Evolutionary conservation across 768 basidiomycete genomes (phyloP).

Genomic region (Mycena haematopus): DNA sequence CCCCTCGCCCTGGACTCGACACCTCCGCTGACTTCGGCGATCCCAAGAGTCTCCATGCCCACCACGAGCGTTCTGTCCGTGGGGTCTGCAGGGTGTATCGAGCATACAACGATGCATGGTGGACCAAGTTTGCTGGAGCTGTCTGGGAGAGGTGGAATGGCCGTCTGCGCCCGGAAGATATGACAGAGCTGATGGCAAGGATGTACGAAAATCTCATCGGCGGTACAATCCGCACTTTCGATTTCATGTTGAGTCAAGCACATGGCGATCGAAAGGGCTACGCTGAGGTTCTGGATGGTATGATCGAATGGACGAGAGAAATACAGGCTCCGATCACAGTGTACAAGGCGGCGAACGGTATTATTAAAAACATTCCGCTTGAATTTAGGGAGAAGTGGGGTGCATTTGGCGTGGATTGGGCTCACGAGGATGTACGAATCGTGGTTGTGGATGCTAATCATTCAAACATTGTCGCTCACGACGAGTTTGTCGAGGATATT

Average conservation of each 20-base stretch:
- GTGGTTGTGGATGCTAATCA: not conserved
- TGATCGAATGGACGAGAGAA: not conserved
- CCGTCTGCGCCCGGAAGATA: not conserved
- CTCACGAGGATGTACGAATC: not conserved
- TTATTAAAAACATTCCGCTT: not conserved
- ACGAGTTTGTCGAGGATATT: constrained; percentile 6
- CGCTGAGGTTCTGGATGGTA: not conserved
- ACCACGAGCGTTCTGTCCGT: not conserved
- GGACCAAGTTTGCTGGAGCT: not conserved
- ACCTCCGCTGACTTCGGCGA: not conserved
- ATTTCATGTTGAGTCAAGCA: not conserved
- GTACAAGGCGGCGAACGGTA: not conserved
- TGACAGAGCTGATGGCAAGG: not conserved
- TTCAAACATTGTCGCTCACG: not conserved
- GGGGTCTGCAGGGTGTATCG: not conserved
- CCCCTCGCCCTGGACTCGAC: not conserved
- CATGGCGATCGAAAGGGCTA: not conserved
- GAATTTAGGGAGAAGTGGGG: not conserved
- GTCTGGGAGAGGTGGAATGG: not conserved
- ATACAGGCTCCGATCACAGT: not conserved
- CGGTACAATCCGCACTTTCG: not conserved
- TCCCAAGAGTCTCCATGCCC: not conserved
- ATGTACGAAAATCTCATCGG: not conserved
- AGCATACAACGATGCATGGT: too few species aligned
- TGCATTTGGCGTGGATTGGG: not conserved